A percentile compares a stretch with the other conserved stretches of the same genome.
Evolutionary conservation across 2,329 filamentous ascomycete species (phyloP).

Genomic region (Raffaelea albimanens): DNA sequence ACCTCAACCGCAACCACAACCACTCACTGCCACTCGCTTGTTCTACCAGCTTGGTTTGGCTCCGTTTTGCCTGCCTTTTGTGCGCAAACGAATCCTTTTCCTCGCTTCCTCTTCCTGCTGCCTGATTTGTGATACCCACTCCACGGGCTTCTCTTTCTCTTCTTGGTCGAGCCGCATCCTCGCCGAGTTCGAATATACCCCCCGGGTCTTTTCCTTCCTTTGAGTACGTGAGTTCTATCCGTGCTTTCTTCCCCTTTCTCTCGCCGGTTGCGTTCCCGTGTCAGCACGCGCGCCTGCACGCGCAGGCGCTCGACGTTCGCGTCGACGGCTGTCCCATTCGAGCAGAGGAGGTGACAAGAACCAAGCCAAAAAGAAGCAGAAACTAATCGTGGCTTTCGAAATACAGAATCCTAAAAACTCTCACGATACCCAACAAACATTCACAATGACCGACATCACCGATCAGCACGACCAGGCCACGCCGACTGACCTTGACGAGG

Average conservation of each 20-base stretch:
- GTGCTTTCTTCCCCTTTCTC: too few relatives aligned
- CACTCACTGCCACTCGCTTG: constrained; percentile 35
- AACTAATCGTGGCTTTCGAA: too few relatives aligned
- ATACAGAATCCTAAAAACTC: not conserved
- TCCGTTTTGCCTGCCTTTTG: constrained; percentile 14
- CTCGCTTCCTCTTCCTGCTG: not conserved
- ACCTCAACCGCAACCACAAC: too few relatives aligned
- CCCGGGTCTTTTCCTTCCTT: not conserved
- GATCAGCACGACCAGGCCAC: constrained; percentile 70
- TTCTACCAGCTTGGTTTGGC: constrained; percentile 21
- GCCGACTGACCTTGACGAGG: constrained; percentile 63
- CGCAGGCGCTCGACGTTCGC: too few relatives aligned
- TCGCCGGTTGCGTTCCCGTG: too few relatives aligned
- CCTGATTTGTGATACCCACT: constrained; percentile 35
- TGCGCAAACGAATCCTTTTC: constrained; percentile 29
- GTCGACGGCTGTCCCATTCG: too few relatives aligned
- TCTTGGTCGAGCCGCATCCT: not conserved
- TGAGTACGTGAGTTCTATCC: too few relatives aligned
- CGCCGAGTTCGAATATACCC: not conserved
- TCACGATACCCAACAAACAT: too few relatives aligned
- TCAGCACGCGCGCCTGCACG: too few relatives aligned
- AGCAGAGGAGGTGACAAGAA: too few relatives aligned
- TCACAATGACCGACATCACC: constrained; percentile 65
- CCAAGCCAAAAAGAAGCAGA: too few relatives aligned
- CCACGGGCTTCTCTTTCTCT: not conserved